Base-by-base conservation (phyloP, 2,329 filamentous ascomycete genomes). In the Passalora sequoiae region DNA sequence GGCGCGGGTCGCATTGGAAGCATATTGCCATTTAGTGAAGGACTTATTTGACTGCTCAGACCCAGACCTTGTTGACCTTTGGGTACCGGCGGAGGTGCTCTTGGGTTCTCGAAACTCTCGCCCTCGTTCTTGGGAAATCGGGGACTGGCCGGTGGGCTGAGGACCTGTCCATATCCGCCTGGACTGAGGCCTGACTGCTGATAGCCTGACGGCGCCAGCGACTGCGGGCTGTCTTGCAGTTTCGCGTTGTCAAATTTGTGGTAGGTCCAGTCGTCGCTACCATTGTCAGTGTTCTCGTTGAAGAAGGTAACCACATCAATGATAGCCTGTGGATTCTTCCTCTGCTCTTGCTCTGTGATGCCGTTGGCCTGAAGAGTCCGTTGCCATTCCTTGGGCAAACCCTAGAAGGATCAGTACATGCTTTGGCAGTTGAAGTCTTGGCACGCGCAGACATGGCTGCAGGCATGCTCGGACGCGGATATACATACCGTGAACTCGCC, bases 341-440 rank as follows among this genome's bases (percentile, higher is more conserved):
- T 86, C 66, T 94, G 86, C 65, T 97, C 92, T 69, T 92, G 89
- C 69, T 95, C 89, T 20, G 89, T 86, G 60, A 98, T 96, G 53
- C 92, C 92, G 66, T 87, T 95, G 67, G 95, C 89, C 69, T 91
- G 87, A 61, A 98, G 81, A 63, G 96, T 79, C 49, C 88, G 84
- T 69, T 97, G 91, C 92, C 92, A 98, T 77, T 97, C 92, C 67
- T 92, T 94, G 13, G 92, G 92, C 20, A 98, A 76, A 52, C 92
- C 92, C 89, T 62, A 48, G 27, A 28, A 32, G 21, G 28, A 19
- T 12, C 41, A 46, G 40, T 38, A 37, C 25, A 29, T 19, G 12
- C 33, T 9, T 20, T 33, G 15, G 16, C 9, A 19, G 6, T 8
- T 9, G 15, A 19, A 9, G 21, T 8, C n/a, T n/a, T n/a, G n/a